Base-by-base conservation (phyloP, 2,329 filamentous ascomycete species). In the Sarocladium strictum region DNA sequence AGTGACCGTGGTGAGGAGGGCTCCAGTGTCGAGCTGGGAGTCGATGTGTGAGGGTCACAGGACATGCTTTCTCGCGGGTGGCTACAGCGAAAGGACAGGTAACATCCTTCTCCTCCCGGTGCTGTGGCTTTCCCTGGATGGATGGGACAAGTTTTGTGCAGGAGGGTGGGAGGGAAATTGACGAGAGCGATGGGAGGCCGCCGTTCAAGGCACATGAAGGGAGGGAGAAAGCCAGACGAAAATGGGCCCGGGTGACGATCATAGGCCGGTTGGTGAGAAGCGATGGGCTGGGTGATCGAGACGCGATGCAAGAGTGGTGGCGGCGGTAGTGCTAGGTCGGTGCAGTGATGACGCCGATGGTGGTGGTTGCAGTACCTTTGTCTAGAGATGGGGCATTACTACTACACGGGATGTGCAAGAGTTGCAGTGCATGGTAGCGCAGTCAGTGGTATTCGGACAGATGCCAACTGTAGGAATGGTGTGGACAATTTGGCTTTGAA, bases 401-500 rank as follows among this genome's bases (percentile, higher is more conserved):
- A n/a, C n/a, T n/a, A n/a, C n/a, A n/a, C n/a, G n/a, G n/a, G n/a
- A n/a, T n/a, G n/a, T n/a, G n/a, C n/a, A n/a, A n/a, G n/a, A n/a
- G n/a, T n/a, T n/a, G n/a, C n/a, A n/a, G n/a, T n/a, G n/a, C n/a
- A n/a, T n/a, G n/a, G n/a, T n/a, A n/a, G n/a, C n/a, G n/a, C n/a
- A n/a, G n/a, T n/a, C n/a, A 14, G 15, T 38, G 35, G 35, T 32
- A 12, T 12, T 32, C 7, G 29, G 12, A 32, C 7, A 38, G 35
- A 17, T 38, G 35, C 35, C 11, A 38, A 15, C 35, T 7, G n/a
- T 7, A 9, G 38, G 19, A 43, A 43, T 43, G 19, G 38, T 19
- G 38, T 43, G 17, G 26, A 9, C 6, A n/a, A n/a, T 51, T 51
- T 35, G 29, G 47, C 47, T 51, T 51, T 35, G 47, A 51, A 51